phyloP scores from a whole-genome alignment of 2,329 filamentous ascomycete species.

The Leptographium wingfieldii region DNA sequence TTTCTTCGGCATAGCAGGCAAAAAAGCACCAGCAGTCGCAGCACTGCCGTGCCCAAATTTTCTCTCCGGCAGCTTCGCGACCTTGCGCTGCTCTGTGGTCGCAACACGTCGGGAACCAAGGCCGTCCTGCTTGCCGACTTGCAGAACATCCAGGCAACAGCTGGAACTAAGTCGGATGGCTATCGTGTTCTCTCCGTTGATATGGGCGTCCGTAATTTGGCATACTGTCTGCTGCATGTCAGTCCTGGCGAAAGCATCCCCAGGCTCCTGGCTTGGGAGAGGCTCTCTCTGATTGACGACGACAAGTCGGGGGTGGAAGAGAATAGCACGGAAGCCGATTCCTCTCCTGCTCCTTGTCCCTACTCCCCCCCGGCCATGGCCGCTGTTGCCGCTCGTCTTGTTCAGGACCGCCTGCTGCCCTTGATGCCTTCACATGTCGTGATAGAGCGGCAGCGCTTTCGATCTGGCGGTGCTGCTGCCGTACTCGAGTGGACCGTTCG shows the following conservation, averaged over 20 bases:
- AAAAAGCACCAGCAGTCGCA: not conserved
- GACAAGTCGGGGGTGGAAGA: not conserved
- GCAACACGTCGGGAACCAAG: slow-evolving; percentile 40
- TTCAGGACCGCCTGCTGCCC: slow-evolving; percentile 25
- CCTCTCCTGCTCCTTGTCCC: not conserved
- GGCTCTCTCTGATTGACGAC: slow-evolving; percentile 12
- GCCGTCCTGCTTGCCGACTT: slow-evolving; percentile 27
- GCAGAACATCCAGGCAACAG: slow-evolving; percentile 26
- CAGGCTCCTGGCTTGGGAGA: slow-evolving; percentile 16
- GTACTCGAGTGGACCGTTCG: slow-evolving; percentile 74
- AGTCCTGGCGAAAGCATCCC: not conserved
- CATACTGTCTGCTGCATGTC: slow-evolving; percentile 48
- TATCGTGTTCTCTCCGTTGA: slow-evolving; percentile 61
- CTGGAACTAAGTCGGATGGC: slow-evolving; percentile 9
- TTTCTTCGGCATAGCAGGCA: not conserved
- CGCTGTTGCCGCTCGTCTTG: slow-evolving; percentile 19
- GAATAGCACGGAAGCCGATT: not conserved
- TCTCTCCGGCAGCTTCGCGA: slow-evolving; percentile 30
- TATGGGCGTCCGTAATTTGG: slow-evolving; percentile 73
- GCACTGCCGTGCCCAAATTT: slow-evolving; percentile 18
- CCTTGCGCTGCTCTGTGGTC: slow-evolving; percentile 49
- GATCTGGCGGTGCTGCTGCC: slow-evolving; percentile 48
- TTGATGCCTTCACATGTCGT: slow-evolving; percentile 55
- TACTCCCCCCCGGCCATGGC: slow-evolving; percentile 25
- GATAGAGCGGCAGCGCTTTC: slow-evolving; percentile 50